Evolutionary conservation across 768 basidiomycete species (phyloP), one percentile per base, ranked within the genome.

Genomic region (Podaxis rugospora): DNA sequence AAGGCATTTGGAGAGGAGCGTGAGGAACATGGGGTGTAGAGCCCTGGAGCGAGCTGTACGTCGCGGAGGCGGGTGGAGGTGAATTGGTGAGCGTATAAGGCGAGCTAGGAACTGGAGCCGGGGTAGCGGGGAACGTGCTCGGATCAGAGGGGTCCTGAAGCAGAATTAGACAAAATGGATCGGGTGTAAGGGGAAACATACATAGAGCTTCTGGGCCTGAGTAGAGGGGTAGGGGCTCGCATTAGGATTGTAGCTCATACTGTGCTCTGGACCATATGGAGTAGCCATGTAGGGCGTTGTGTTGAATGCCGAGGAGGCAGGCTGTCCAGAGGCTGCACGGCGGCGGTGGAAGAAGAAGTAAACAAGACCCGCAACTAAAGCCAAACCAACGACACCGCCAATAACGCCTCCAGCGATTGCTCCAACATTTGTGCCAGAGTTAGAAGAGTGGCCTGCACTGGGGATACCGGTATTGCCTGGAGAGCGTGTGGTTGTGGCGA

Each of bases 401-500:
- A 86, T 75, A 5, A 83, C 81, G n/a, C 88, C 87, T 42, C 87
- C 87, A 0, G 82, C 84, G 39, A 88, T 87, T 4, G 62, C 64
- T 5, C 66, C 62, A 35, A 57, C 59, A 36, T 67, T 59, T 49
- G 55, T 50, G 25, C 59, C 35, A 1, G 59, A 60, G 10, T 27
- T n/a, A 14, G 59, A 55, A 7, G 47, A 39, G 36, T 25, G 10
- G 40, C n/a, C 14, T 7, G 46, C 13, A 13, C 10, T 37, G 11
- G 50, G 23, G 28, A 40, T n/a, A 23, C 27, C 49, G 6, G 57
- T 42, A 40, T 23, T 28, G 13, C 23, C 55, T 23, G 47, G 23
- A 40, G 49, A 25, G 36, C 28, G 35, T 3, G 39, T 2, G 21
- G 54, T 47, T 5, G 59, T 35, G 14, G 18, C 14, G 28, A 52